Evolutionary conservation across 1,284 basidiomycete genomes (phyloP).

Genomic region (Wolfiporia cocos): DNA sequence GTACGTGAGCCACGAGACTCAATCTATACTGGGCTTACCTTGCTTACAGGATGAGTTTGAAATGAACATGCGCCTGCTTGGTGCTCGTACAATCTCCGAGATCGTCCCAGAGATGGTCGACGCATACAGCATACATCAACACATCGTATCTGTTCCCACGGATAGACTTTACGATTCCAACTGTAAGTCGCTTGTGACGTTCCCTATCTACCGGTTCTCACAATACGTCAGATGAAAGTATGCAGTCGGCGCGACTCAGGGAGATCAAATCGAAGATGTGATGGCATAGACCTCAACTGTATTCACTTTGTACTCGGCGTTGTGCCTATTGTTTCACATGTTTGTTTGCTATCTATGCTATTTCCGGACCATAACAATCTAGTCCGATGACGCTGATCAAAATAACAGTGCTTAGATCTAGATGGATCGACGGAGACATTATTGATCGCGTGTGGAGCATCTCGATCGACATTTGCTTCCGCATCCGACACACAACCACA

Average conservation of each 20-base stretch:
- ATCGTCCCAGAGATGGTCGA: slow-evolving; percentile 88
- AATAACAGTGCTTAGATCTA: too few relatives aligned
- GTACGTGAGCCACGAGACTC: slow-evolving; percentile 47
- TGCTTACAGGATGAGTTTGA: slow-evolving; percentile 87
- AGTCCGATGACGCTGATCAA: too few relatives aligned
- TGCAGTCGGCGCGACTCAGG: slow-evolving; percentile 47
- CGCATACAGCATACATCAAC: slow-evolving; percentile 58
- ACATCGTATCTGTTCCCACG: slow-evolving; percentile 57
- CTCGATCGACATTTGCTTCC: too few relatives aligned
- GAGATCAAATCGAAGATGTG: slow-evolving; percentile 47
- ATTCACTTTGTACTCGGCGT: too few relatives aligned
- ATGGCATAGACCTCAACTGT: too few relatives aligned
- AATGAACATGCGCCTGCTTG: slow-evolving; percentile 88
- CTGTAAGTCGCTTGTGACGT: slow-evolving; percentile 45
- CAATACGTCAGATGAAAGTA: slow-evolving; percentile 28
- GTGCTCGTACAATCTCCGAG: slow-evolving; percentile 74
- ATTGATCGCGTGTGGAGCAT: too few relatives aligned
- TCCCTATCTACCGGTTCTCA: neutral
- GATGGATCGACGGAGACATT: too few relatives aligned
- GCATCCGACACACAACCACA: too few relatives aligned
- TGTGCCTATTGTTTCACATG: too few relatives aligned
- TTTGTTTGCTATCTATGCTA: too few relatives aligned
- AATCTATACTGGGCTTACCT: too few relatives aligned
- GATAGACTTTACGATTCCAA: slow-evolving; percentile 74
- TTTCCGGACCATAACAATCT: too few relatives aligned